A percentile compares a stretch with the other conserved stretches of the same genome.
Conservation (phyloP, 371 early-diverging fungal genomes). For the Syncephalastrum racemosum region DNA sequence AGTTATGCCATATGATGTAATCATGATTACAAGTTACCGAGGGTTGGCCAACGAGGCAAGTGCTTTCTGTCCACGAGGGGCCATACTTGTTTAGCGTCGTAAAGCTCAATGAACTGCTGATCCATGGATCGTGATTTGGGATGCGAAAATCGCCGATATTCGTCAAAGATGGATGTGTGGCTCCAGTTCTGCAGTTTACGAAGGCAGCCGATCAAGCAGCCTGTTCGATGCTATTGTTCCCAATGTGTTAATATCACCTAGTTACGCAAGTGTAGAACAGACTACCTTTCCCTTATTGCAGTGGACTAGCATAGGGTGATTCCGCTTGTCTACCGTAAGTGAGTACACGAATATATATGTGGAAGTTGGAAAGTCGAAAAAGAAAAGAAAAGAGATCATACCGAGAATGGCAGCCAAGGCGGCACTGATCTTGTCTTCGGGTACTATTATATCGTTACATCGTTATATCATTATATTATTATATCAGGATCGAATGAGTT, state of each 20-base stretch:
- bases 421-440: slow-evolving; percentile 87
- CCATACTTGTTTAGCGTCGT: slow-evolving; percentile 84
- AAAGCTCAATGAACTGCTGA: slow-evolving; percentile 97
- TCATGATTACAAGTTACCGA: slow-evolving; percentile 27
- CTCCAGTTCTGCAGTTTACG: slow-evolving; percentile 94
- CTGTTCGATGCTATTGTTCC: slow-evolving; percentile 85
- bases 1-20: not conserved
- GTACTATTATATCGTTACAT: too few relatives aligned
- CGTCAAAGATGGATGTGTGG: slow-evolving; percentile 94
- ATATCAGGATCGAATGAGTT: slow-evolving; percentile 2
- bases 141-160: slow-evolving; percentile 91
- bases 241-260: not conserved
- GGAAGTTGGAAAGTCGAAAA: too few relatives aligned
- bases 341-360: too few relatives aligned
- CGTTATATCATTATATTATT: too few relatives aligned
- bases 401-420: slow-evolving; percentile 85
- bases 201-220: slow-evolving; percentile 93
- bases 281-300: slow-evolving; percentile 97
- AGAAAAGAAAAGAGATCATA: slow-evolving; percentile 6
- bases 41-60: slow-evolving; percentile 80
- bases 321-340: slow-evolving; percentile 61
- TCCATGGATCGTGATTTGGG: slow-evolving; percentile 95
- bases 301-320: slow-evolving; percentile 93
- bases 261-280: not conserved
- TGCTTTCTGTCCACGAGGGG: slow-evolving; percentile 61